phyloP scores from a whole-genome alignment of 495 filamentous ascomycete species.

The Penicillium coffeae region DNA sequence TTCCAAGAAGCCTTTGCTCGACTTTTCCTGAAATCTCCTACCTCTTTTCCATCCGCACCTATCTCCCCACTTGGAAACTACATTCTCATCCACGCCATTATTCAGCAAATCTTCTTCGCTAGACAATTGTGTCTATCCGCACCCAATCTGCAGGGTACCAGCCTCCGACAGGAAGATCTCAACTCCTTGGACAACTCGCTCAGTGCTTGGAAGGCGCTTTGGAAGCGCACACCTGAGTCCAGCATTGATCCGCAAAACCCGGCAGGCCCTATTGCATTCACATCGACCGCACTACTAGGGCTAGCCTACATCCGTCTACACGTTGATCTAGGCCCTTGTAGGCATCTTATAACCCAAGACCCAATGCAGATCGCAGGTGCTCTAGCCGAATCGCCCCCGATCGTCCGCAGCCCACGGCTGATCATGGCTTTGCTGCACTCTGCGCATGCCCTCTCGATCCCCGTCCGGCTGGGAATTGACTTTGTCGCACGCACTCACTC shows the following conservation, averaged over 20 bases:
- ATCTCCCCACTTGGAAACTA: constrained; percentile 53
- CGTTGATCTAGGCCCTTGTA: constrained; percentile 44
- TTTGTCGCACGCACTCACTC: constrained; percentile 51
- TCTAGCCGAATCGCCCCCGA: constrained; percentile 34
- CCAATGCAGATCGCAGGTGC: constrained; percentile 41
- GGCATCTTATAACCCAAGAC: constrained; percentile 46
- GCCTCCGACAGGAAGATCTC: constrained; percentile 44
- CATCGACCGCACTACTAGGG: constrained; percentile 50
- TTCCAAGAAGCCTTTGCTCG: constrained; percentile 50
- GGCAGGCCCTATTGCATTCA: constrained; percentile 52
- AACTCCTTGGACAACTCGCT: constrained; percentile 41
- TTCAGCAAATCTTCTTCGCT: constrained; percentile 52
- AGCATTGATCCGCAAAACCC: constrained; percentile 51
- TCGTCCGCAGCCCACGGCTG: constrained; percentile 44
- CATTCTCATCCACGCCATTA: constrained; percentile 51
- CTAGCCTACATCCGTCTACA: constrained; percentile 52
- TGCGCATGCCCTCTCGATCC: constrained; percentile 51
- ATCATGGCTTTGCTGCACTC: constrained; percentile 51
- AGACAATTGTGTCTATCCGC: constrained; percentile 46
- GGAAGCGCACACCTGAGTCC: constrained; percentile 51
- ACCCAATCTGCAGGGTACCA: constrained; percentile 40
- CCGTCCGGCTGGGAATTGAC: constrained; percentile 49
- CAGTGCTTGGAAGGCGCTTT: constrained; percentile 49
- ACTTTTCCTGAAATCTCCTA: constrained; percentile 39
- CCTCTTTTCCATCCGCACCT: constrained; percentile 45